Evolutionary conservation across 345 rosid genomes (phyloP).

Genomic region (Trapa incisa): DNA sequence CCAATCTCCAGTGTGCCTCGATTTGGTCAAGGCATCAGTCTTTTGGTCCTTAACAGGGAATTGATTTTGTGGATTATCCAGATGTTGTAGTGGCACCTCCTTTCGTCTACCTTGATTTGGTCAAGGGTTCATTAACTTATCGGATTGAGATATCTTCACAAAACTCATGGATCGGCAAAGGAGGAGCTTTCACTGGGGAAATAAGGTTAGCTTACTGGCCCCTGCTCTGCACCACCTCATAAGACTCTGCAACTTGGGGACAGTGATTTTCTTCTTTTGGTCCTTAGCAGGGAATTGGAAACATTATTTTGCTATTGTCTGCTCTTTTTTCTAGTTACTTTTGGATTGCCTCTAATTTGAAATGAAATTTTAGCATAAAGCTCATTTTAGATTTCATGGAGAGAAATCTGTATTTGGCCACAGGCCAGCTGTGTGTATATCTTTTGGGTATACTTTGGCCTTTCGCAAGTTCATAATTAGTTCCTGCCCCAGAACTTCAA

Average conservation of each 20-base stretch:
- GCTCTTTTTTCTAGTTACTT: neutral
- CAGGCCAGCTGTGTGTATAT: neutral
- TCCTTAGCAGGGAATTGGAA: neutral
- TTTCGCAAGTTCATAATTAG: neutral
- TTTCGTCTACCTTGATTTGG: conserved; percentile 77
- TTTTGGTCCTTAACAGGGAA: too few species aligned
- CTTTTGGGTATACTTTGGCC: neutral
- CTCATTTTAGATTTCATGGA: neutral
- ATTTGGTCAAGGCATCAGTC: too few species aligned
- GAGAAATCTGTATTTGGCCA: neutral
- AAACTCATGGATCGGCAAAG: conserved; percentile 93
- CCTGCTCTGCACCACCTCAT: neutral
- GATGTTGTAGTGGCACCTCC: conserved; percentile 99
- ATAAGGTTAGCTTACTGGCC: conserved; percentile 49
- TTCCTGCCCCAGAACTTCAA: neutral
- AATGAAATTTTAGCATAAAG: neutral
- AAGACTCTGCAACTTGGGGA: neutral
- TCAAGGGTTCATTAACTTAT: conserved; percentile 51
- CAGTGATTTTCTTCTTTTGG: neutral
- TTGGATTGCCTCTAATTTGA: neutral
- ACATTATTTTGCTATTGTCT: neutral
- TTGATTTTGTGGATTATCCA: conserved; percentile 19
- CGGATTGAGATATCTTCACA: conserved; percentile 81
- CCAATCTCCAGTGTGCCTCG: neutral
- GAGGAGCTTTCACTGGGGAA: conserved; percentile 99